phyloP scores from a whole-genome alignment of 805 yeast species.

The Deakozyma indianensis region DNA sequence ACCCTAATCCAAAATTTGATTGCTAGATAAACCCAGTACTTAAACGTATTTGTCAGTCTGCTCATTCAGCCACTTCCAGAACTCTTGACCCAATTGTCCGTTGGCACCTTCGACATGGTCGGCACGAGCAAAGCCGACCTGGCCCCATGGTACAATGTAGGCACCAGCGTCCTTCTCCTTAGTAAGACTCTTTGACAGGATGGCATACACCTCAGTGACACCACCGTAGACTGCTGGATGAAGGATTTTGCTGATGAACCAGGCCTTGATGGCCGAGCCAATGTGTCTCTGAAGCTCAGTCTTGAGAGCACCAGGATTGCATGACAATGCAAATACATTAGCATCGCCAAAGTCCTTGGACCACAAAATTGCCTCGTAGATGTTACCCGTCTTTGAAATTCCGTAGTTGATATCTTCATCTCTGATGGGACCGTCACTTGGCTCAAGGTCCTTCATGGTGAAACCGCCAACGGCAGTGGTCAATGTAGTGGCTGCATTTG shows the following conservation, averaged over 20 bases:
- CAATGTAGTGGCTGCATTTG: constrained; percentile 19
- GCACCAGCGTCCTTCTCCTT: constrained; percentile 18
- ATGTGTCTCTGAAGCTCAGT: constrained; percentile 21
- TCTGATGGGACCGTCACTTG: constrained; percentile 8
- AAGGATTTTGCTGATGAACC: constrained; percentile 4
- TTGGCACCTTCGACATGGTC: constrained; percentile 20
- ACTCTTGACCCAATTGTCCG: constrained; percentile 19
- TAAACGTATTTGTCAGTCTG: not conserved
- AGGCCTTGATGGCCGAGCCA: not conserved
- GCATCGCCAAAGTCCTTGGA: constrained; percentile 16
- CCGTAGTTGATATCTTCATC: constrained; percentile 16
- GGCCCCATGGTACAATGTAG: constrained; percentile 27
- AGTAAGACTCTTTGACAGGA: constrained; percentile 23
- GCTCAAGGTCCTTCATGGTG: constrained; percentile 23
- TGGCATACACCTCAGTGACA: constrained; percentile 27
- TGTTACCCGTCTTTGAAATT: constrained; percentile 28
- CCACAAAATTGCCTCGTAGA: constrained; percentile 23
- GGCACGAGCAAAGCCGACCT: constrained; percentile 18
- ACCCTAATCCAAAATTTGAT: no score
- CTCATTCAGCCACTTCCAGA: constrained; percentile 19
- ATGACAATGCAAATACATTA: constrained; percentile 18
- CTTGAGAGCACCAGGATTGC: constrained; percentile 25
- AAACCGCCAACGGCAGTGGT: constrained; percentile 20
- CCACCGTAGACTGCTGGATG: constrained; percentile 24
- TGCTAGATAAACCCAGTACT: no score